Evolutionary conservation across 2,329 filamentous ascomycete species (phyloP).

Genomic region (Plectosphaerella cucumerina): DNA sequence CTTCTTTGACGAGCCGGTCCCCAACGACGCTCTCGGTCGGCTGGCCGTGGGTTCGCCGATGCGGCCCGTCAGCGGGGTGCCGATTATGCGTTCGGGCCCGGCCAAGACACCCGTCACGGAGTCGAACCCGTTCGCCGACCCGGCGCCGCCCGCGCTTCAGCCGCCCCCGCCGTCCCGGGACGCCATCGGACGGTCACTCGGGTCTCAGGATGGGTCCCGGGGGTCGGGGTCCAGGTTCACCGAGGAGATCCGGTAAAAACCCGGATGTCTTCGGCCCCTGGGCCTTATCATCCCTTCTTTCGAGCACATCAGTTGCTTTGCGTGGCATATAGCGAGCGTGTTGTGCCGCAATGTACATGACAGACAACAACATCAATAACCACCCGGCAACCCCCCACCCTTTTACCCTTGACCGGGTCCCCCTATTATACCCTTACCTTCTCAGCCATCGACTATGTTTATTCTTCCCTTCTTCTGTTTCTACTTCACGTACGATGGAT

Average conservation of each 20-base stretch:
- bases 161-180: conserved; percentile 24
- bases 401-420: too few species aligned
- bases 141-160: conserved; percentile 21
- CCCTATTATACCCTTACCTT: not conserved
- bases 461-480: not conserved
- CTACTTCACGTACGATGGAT: not conserved
- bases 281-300: not conserved
- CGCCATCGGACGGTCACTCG: conserved; percentile 31
- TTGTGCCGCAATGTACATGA: not conserved
- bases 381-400: not conserved
- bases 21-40: conserved; percentile 27
- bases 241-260: conserved; percentile 24
- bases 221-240: conserved; percentile 34
- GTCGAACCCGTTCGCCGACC: conserved; percentile 42
- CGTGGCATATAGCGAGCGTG: not conserved
- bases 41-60: conserved; percentile 54
- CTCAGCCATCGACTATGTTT: not conserved
- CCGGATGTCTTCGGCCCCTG: not conserved
- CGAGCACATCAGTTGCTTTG: not conserved
- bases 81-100: conserved; percentile 62
- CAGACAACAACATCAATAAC: not conserved
- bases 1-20: conserved; percentile 26
- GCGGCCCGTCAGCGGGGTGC: conserved; percentile 56
- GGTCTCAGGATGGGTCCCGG: conserved; percentile 24
- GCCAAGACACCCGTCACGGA: conserved; percentile 58